These are phyloP conservation scores for Fusarium pseudonygamai DNA, from an alignment of 2,329 filamentous ascomycete species.

Conservation along the genomic window DNA sequence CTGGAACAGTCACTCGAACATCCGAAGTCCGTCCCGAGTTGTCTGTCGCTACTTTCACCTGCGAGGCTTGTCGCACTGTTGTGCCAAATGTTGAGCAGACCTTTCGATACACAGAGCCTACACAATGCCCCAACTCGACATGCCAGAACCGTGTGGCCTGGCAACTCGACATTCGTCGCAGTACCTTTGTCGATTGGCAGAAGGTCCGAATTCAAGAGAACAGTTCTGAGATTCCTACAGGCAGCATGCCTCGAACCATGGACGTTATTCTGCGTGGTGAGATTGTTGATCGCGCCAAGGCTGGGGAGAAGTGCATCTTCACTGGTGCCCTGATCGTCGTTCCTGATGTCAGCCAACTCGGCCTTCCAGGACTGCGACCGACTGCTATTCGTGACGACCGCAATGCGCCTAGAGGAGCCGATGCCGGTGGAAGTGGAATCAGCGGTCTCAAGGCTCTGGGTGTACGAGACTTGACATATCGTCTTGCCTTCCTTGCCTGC, in stretches of 20 bases:
- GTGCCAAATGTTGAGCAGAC: slow-evolving; percentile 95
- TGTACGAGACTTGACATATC: slow-evolving; percentile 94
- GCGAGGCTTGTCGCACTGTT: slow-evolving; percentile 84
- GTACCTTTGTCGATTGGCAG: slow-evolving; percentile 99
- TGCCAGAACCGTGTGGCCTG: slow-evolving; percentile 93
- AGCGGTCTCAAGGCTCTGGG: slow-evolving; percentile 90
- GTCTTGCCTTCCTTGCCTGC: slow-evolving; percentile 94
- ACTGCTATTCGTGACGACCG: slow-evolving; percentile 86
- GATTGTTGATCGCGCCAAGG: slow-evolving; percentile 97
- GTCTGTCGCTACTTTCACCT: slow-evolving; percentile 90
- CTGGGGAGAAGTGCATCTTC: slow-evolving; percentile 98
- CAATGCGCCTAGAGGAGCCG: slow-evolving; percentile 75
- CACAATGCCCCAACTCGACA: slow-evolving; percentile 87
- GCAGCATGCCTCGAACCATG: slow-evolving; percentile 98
- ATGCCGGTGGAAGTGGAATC: slow-evolving; percentile 85
- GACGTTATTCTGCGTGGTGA: slow-evolving; percentile 96
- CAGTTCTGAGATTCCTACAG: slow-evolving; percentile 96
- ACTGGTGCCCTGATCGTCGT: slow-evolving; percentile 96
- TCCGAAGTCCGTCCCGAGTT: slow-evolving; percentile 96
- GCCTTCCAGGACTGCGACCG: slow-evolving; percentile 84
- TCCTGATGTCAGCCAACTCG: slow-evolving; percentile 93
- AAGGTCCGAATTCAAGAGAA: slow-evolving; percentile 99
- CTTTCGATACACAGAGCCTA: slow-evolving; percentile 96
- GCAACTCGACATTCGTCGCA: slow-evolving; percentile 96
- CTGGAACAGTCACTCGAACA: slow-evolving; percentile 94